Base-by-base conservation (phyloP, 306 rosid species). In the Sicyos baderoa region DNA sequence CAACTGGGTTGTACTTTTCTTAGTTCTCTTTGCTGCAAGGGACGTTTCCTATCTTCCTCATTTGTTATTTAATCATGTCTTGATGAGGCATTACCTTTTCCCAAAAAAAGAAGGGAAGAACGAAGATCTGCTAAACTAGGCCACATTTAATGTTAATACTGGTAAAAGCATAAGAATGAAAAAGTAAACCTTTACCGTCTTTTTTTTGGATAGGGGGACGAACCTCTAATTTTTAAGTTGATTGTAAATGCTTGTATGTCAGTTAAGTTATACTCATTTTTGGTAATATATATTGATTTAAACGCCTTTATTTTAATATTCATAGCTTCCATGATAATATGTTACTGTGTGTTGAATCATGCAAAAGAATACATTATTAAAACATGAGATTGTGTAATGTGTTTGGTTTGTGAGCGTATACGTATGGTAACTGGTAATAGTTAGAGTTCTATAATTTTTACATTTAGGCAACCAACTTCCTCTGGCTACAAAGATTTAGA, bases 11-110 rank as follows among this genome's bases (percentile, higher is more conserved):
- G 67, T 21, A 32, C 35, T 60, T 27, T 61, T 61, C 16, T 61
- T 35, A 0, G 16, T 15, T 37, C 15, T 8, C 16, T 61, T 61
- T 23, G 49, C 68, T 61, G 68, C 27, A 35, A 37, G 15, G 7
- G 25, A 61, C 13, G 16, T 35, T 60, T 32, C 68, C 9, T 29
- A 59, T 59, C 66, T 59, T 59, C 47, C 66, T 29, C 66, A 6
- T 59, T 27, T 14, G 65, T 58, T 27, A 6, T 58, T 58, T 15
- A 7, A 7, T 16, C 22, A 16, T 59, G 1, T 25, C 29, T 25
- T 25, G 29, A 25, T 25, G 15, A 58, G 14, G 44, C 65, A n/a
- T n/a, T n/a, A n/a, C n/a, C n/a, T 14, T 2, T 7, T 58, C 44
- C 44, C 40, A 58, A 7, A 16, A 15, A 27, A 27, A n/a, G 19